Base-by-base conservation (phyloP, 2,329 filamentous ascomycete species). In the Fusarium duplospermum region DNA sequence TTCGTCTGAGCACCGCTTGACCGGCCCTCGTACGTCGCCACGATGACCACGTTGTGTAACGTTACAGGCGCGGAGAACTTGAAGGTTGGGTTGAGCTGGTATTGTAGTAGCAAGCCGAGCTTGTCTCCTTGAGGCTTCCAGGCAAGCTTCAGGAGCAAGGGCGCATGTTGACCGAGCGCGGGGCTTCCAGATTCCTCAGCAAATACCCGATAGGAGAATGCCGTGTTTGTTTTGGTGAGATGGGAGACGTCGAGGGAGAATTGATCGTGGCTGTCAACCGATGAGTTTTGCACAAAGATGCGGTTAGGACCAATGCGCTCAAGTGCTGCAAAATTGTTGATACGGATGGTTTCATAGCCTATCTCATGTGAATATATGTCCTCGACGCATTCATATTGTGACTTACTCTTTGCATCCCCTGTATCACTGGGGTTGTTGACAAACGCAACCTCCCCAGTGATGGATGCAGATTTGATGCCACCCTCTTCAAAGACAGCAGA, bases 301-400 rank as follows among this genome's bases (percentile, higher is more conserved):
- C 94, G 94, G 81, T 99, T 99, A 1, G 95, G 95, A 0, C 95
- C 95, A 66, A 99, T 95, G 78, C 94, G 95, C 78, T 98, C 96
- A 7, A 99, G 88, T n/a, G 89, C 89, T 11, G 92, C 84, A 80
- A 97, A 98, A 80, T 98, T 96, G 78, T 97, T 94, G 69, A 99
- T 90, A 22, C 94, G 92, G 74, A 98, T 92, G 2, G 86, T 92
- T 78, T 95, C 89, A 33, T 86, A 85, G 22, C 84, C 88, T 90
- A 31, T 2, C n/a, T 50, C 2, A 14, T 56, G 63, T 78, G 61
- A 75, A 59, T 29, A 6, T 7, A 13, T 22, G 29, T 16, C 4
- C 1, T 16, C 4, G n/a, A 18, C 6, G 10, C 33, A 5, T 18
- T 24, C 2, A n/a, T n/a, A 9, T 3, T 2, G 75, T 42, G 69